A percentile compares a stretch with the other conserved stretches of the same genome.
These are phyloP conservation scores for Tetragonia tetragonoides DNA, from an alignment of 148 eudicot genomes.

Conservation along the genomic window DNA sequence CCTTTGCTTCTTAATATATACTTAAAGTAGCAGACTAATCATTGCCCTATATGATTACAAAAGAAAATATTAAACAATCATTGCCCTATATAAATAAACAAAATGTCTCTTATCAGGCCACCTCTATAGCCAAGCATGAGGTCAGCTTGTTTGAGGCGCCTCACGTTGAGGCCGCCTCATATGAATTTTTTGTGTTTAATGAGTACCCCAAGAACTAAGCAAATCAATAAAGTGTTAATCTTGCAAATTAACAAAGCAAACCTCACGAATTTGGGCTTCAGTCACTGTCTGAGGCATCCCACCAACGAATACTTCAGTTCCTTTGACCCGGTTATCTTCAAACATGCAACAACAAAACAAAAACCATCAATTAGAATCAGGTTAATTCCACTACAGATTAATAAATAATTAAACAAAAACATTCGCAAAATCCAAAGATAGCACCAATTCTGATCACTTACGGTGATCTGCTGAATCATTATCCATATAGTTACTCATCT, in stretches of 20 bases:
- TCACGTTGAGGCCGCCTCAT: too few species aligned
- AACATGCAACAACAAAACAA: not conserved
- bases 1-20: too few species aligned
- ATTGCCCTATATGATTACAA: too few species aligned
- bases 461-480: slow-evolving; percentile 16
- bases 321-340: slow-evolving; percentile 33
- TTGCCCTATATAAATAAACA: too few species aligned
- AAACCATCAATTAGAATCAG: not conserved
- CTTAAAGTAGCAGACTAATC: too few species aligned
- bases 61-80: too few species aligned
- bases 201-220: not conserved
- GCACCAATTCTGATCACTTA: not conserved
- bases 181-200: too few species aligned
- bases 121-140: too few species aligned
- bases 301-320: slow-evolving; percentile 47
- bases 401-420: not conserved
- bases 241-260: not conserved
- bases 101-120: too few species aligned
- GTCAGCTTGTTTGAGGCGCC: too few species aligned
- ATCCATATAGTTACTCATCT: slow-evolving; percentile 10
- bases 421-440: not conserved
- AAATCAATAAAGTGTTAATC: not conserved
- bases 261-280: slow-evolving; percentile 38
- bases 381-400: not conserved
- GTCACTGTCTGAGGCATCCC: slow-evolving; percentile 40